phyloP scores from a whole-genome alignment of 2,329 filamentous ascomycete genomes.

The Xylaria sp. region DNA sequence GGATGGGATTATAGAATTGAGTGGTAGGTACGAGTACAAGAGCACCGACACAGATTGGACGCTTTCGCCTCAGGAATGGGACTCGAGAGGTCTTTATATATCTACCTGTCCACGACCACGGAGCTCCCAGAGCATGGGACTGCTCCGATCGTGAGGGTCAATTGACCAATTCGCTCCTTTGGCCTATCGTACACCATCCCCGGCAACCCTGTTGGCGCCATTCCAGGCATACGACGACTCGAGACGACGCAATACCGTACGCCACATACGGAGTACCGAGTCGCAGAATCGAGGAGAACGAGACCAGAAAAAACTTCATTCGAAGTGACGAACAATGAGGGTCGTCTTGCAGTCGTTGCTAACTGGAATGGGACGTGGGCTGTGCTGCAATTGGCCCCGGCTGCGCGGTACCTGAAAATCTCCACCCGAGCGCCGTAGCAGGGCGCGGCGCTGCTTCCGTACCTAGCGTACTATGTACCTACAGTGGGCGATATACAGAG shows the following conservation, averaged over 20 bases:
- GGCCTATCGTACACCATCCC: constrained; percentile 5
- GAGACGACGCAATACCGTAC: constrained; percentile 29
- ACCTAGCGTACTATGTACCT: not conserved
- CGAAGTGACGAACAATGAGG: constrained; percentile 38
- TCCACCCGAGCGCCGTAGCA: constrained; percentile 8
- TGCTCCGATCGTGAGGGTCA: constrained; percentile 23
- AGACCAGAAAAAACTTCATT: constrained; percentile 35
- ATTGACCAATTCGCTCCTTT: constrained; percentile 28
- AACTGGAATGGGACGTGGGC: constrained; percentile 44
- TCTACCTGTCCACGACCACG: constrained; percentile 6
- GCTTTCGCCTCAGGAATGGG: constrained; percentile 20
- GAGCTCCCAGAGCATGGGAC: constrained; percentile 9
- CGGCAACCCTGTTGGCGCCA: constrained; percentile 29
- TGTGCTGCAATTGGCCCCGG: constrained; percentile 44
- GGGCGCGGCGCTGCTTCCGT: not conserved
- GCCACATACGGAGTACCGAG: constrained; percentile 31
- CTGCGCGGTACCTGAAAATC: constrained; percentile 47
- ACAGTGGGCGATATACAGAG: not conserved
- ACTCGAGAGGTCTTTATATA: constrained; percentile 35
- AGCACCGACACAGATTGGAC: constrained; percentile 21
- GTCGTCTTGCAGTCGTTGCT: constrained; percentile 40
- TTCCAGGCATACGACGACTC: constrained; percentile 17
- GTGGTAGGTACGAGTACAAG: not conserved
- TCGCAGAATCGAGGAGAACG: constrained; percentile 1
- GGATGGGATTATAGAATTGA: not conserved